Conservation (phyloP, 2,329 filamentous ascomycete species). For the Paecilomyces sp. region DNA sequence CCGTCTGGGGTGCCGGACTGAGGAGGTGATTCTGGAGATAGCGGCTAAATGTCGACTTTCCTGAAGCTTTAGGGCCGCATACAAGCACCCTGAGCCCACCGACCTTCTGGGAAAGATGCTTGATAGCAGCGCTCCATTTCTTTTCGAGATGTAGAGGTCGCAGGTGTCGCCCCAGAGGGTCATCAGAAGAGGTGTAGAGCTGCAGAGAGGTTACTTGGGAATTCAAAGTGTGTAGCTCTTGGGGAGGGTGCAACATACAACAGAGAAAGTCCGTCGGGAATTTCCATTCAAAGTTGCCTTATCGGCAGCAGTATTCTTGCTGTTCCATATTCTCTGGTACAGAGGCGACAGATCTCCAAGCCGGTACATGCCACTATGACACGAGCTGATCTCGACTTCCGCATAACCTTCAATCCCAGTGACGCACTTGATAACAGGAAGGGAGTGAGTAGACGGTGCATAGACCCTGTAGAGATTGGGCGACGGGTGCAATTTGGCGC, state of each 20-base stretch:
- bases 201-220: conserved; percentile 8
- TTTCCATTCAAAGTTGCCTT: conserved; percentile 25
- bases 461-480: conserved; percentile 41
- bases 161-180: conserved; percentile 33
- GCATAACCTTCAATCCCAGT: conserved; percentile 35
- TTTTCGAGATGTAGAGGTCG: conserved; percentile 36
- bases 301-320: conserved; percentile 24
- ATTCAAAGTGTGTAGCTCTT: neutral
- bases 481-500: conserved; percentile 48
- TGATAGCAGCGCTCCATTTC: conserved; percentile 38
- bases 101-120: conserved; percentile 34
- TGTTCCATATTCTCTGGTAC: conserved; percentile 49
- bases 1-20: conserved; percentile 27
- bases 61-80: conserved; percentile 49
- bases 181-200: conserved; percentile 36
- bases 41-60: conserved; percentile 54
- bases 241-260: conserved; percentile 21
- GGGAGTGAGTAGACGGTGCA: conserved; percentile 50
- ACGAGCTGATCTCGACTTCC: conserved; percentile 44
- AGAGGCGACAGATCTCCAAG: conserved; percentile 44
- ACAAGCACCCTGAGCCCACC: conserved; percentile 39
- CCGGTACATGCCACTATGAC: conserved; percentile 34
- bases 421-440: conserved; percentile 46
- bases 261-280: conserved; percentile 29
- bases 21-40: conserved; percentile 50